phyloP scores from a whole-genome alignment of 805 yeast species.

The Yamadazyma paraphyllophila region DNA sequence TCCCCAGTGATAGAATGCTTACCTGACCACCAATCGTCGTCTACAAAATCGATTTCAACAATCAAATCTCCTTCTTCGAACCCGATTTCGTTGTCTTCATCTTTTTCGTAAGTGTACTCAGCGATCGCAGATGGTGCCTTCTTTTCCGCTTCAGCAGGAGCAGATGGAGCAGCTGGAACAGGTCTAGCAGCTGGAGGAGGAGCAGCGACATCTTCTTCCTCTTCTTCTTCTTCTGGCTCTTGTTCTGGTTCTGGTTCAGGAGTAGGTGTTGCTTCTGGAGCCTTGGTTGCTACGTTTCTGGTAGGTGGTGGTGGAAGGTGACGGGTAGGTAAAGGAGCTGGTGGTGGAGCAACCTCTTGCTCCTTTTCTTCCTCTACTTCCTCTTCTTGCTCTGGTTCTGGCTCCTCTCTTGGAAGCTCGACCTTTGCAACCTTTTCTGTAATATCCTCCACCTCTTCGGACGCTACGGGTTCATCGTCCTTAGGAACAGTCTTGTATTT shows the following conservation, averaged over 20 bases:
- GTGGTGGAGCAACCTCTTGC: not conserved
- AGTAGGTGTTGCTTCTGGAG: constrained; percentile 8
- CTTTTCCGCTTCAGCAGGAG: constrained; percentile 12
- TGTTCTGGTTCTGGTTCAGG: constrained; percentile 5
- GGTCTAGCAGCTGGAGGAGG: constrained; percentile 12
- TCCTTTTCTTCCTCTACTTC: constrained; percentile 8
- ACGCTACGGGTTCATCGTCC: constrained; percentile 23
- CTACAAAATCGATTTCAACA: constrained; percentile 64
- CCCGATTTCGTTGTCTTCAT: constrained; percentile 72
- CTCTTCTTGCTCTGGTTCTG: not conserved
- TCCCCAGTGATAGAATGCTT: constrained; percentile 42
- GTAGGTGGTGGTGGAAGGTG: constrained; percentile 21
- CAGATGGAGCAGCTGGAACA: constrained; percentile 8
- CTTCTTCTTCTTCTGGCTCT: constrained; percentile 12
- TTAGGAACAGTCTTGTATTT: constrained; percentile 47
- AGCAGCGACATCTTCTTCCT: constrained; percentile 13
- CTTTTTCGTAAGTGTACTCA: constrained; percentile 74
- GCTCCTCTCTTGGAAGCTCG: not conserved
- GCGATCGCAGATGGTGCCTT: constrained; percentile 58
- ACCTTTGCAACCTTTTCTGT: constrained; percentile 16
- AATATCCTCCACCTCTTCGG: constrained; percentile 17
- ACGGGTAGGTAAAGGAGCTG: constrained; percentile 4
- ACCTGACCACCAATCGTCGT: constrained; percentile 71
- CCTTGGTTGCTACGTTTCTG: constrained; percentile 13
- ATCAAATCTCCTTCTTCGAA: constrained; percentile 66